Percentiles rank a stretch among this genome's conserved stretches.
Evolutionary conservation across 805 yeast species (phyloP).

Genomic region (Pichia nanzhaoensis): DNA sequence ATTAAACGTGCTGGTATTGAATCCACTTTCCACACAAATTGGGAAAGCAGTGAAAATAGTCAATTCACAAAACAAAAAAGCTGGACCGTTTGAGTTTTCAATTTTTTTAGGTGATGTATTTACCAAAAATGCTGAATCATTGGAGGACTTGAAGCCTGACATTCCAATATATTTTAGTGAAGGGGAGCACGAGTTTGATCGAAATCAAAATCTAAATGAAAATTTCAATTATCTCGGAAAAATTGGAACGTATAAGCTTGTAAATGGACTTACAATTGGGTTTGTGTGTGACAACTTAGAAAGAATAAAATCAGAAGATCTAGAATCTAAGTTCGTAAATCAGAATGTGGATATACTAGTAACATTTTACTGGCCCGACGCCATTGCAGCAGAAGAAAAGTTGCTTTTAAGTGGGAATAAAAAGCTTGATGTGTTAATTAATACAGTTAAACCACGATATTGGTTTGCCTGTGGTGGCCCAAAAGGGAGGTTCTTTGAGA

Average conservation of each 20-base stretch:
- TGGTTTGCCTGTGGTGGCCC: conserved; percentile 55
- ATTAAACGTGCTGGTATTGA: conserved; percentile 32
- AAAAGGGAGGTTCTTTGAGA: conserved; percentile 44
- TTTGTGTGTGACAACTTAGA: conserved; percentile 35
- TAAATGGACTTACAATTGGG: conserved; percentile 43
- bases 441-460: conserved; percentile 50
- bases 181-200: conserved; percentile 15
- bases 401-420: conserved; percentile 39
- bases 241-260: conserved; percentile 33
- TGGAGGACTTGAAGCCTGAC: conserved; percentile 5
- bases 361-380: conserved; percentile 54
- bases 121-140: conserved; percentile 16
- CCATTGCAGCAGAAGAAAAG: conserved; percentile 39
- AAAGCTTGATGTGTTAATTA: conserved; percentile 41
- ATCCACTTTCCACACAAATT: conserved; percentile 38
- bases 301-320: conserved; percentile 16
- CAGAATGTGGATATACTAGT: conserved; percentile 47
- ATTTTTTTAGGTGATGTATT: conserved; percentile 45
- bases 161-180: conserved; percentile 21
- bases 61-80: conserved; percentile 44
- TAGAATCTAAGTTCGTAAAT: conserved; percentile 16
- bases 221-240: conserved; percentile 29
- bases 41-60: conserved; percentile 40
- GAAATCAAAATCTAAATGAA: conserved; percentile 16
- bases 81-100: conserved; percentile 60